Base-by-base conservation (phyloP, 352 stramenopile species). In the Phytophthora melonis region DNA sequence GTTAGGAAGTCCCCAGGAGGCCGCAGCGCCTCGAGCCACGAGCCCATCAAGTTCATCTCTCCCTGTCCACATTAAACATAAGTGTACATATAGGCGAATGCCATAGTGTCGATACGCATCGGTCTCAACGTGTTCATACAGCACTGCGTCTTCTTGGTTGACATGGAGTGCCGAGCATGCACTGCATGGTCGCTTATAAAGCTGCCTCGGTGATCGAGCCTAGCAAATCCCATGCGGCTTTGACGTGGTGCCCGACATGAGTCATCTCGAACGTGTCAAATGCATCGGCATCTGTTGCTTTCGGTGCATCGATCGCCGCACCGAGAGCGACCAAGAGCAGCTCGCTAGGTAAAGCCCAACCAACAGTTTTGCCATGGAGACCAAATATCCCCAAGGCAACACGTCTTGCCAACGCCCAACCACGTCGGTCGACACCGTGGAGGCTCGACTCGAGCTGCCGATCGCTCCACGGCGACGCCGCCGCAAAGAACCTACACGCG, bases 21-120 rank as follows among this genome's bases (percentile, higher is more conserved):
- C 16, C n/a, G 27, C 52, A 43, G 45, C 50, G 16, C 23, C 45
- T 61, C 32, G 47, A 57, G 39, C 25, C 52, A 3, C 39, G 27
- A 49, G 27, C 56, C 60, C 30, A 60, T 34, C 49, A 50, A 66
- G 54, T 64, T 62, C 58, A 68, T 62, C 41, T 47, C 11, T 56
- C 6, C 21, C 32, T 47, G 58, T 74, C 43, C 36, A 71, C 70
- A 67, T 74, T 75, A 78, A 70, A 52, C 58, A 39, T 19, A 49
- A 56, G 63, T 64, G 63, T 69, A 69, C 63, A 69, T 69, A 69
- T 69, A 56, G 43, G 43, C 43, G 43, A 18, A 32, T 41, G 50
- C 49, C 58, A 69, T 70, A 66, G 63, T 77, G 69, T 76, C 45
- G 30, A 58, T 58, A 27, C 43, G 18, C 43, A 50, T 23, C 43